Evolutionary conservation across 108 stramenopile species (phyloP), one percentile per base, ranked within the genome.

Genomic region (Aurantiochytrium sp.): DNA sequence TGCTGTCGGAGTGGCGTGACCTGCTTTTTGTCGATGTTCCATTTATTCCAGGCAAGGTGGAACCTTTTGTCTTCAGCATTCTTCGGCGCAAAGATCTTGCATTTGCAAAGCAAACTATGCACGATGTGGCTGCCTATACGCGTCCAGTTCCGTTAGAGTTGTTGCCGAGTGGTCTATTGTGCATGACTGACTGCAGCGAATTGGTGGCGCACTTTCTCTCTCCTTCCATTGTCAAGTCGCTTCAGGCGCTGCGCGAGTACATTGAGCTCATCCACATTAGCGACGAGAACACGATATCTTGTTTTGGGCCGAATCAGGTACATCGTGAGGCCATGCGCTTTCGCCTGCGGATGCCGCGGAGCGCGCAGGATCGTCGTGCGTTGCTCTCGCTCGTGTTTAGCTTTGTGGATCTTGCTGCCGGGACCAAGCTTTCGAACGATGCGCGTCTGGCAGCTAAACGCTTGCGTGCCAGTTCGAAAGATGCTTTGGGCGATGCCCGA

Each of bases 121-220:
- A 53, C 51, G 76, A 83, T 23, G 51, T 83, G 8, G 76, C 76
- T 47, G n/a, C 49, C 4, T 83, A 25, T 8, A 83, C 76, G 45
- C 45, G 76, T 25, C 76, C 45, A 1, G 76, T 83, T 12, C 76
- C 76, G 0, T 45, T 83, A 1, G 76, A 83, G 76, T 23, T 83
- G 10, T 35, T 83, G 76, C 76, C 76, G 76, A 35, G 6, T 12
- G 51, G 51, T 6, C 4, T 83, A 14, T 45, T 83, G n/a, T 83
- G 76, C 76, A 47, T 53, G 45, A 83, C 76, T 23, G 76, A 83
- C 51, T 83, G 76, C 51, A 83, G 76, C 51, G 76, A 83, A 23
- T 45, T 83, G 19, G 76, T 83, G n/a, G 51, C 76, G 25, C 76
- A 83, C 28, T 83, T 83, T 28, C 28, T 83, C n/a, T 83, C 76